These are phyloP conservation scores for Apiospora marii DNA, from an alignment of 2,329 filamentous ascomycete species.

Conservation along the genomic window DNA sequence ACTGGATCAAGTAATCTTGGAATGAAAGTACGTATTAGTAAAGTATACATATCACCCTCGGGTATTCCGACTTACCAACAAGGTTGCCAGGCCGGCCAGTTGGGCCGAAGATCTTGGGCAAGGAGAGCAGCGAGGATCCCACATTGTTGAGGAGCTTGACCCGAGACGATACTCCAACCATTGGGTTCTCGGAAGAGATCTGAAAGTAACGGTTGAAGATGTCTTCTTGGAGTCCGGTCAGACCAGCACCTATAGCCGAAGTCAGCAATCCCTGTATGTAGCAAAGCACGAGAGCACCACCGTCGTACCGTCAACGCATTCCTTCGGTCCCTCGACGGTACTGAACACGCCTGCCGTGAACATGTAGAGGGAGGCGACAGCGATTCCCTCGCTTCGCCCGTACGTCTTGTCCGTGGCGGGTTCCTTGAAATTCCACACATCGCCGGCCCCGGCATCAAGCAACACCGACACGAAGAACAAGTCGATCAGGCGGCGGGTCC, in stretches of 20 bases:
- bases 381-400: slow-evolving; percentile 86
- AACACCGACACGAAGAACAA: slow-evolving; percentile 69
- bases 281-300: neutral
- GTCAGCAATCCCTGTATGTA: neutral
- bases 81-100: slow-evolving; percentile 55
- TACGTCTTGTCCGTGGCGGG: slow-evolving; percentile 82
- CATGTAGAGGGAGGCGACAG: slow-evolving; percentile 68
- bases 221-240: slow-evolving; percentile 44
- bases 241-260: slow-evolving; percentile 34
- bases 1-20: slow-evolving; percentile 50
- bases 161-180: slow-evolving; percentile 54
- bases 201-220: slow-evolving; percentile 52
- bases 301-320: slow-evolving; percentile 26
- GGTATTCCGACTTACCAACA: slow-evolving; percentile 46
- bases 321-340: neutral
- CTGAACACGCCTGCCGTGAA: slow-evolving; percentile 49
- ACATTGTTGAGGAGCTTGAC: slow-evolving; percentile 51
- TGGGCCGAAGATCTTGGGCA: slow-evolving; percentile 50
- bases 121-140: slow-evolving; percentile 49
- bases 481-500: slow-evolving; percentile 63
- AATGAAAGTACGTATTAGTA: slow-evolving; percentile 26
- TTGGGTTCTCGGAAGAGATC: slow-evolving; percentile 51
- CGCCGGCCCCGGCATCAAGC: slow-evolving; percentile 62
- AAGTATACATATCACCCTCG: neutral
- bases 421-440: slow-evolving; percentile 56